phyloP scores from a whole-genome alignment of 352 stramenopile species.

The Thraustotheca clavata region DNA sequence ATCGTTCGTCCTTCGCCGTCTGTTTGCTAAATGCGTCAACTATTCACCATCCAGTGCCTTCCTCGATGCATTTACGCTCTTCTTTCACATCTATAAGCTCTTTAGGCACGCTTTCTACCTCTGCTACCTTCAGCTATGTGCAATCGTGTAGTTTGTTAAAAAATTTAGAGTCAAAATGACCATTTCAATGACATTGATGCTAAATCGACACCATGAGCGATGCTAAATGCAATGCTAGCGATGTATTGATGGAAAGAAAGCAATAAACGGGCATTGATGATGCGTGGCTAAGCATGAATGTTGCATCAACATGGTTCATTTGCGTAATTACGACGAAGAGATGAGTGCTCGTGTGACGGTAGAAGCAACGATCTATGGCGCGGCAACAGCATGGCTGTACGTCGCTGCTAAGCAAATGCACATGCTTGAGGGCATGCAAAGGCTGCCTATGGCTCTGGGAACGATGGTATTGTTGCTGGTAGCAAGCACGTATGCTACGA shows the following conservation, averaged over 20 bases:
- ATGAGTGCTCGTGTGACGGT: neutral
- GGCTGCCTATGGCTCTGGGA: neutral
- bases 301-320: slow-evolving; percentile 1
- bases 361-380: slow-evolving; percentile 14
- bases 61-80: too few species aligned
- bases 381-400: slow-evolving; percentile 14
- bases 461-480: neutral
- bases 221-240: too few species aligned
- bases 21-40: too few species aligned
- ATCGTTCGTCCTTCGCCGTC: slow-evolving; percentile 34
- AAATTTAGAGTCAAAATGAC: too few species aligned
- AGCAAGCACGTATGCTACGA: neutral
- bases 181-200: too few species aligned
- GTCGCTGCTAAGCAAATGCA: neutral
- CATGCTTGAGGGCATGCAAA: neutral
- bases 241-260: neutral
- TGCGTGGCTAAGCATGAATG: too few species aligned
- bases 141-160: too few species aligned
- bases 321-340: neutral
- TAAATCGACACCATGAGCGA: too few species aligned
- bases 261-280: neutral
- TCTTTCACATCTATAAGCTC: too few species aligned
- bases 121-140: too few species aligned
- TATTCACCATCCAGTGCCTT: too few species aligned
- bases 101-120: too few species aligned